A percentile compares a stretch with the other conserved stretches of the same genome.
Conservation (phyloP, 2,329 filamentous ascomycete species). For the Blastomyces percursus region DNA sequence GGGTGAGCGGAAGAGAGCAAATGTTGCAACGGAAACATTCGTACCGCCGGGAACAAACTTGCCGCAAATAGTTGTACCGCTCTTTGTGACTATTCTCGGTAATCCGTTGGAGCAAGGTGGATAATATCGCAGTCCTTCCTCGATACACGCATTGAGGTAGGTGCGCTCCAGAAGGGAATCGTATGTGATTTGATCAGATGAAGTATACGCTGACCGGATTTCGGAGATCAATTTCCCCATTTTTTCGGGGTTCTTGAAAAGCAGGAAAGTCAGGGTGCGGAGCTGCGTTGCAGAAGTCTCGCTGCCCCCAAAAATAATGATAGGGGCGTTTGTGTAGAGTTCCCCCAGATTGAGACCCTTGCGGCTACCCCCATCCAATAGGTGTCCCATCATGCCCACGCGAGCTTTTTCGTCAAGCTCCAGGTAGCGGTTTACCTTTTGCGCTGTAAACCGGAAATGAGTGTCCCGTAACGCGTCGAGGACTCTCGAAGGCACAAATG, state of each 20-base stretch:
- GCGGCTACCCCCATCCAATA: conserved; percentile 5
- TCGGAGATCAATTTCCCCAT: conserved; percentile 18
- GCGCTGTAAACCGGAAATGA: conserved; percentile 4
- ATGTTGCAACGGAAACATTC: conserved; percentile 19
- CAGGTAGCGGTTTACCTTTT: conserved; percentile 7
- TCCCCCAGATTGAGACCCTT: conserved; percentile 3
- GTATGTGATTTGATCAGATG: conserved; percentile 16
- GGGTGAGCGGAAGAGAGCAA: conserved; percentile 22
- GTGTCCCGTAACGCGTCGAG: conserved; percentile 1
- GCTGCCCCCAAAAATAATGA: conserved; percentile 18
- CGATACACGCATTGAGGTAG: conserved; percentile 21
- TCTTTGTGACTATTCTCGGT: conserved; percentile 22
- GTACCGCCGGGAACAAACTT: conserved; percentile 19
- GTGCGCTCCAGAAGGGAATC: conserved; percentile 12
- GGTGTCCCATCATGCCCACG: neutral
- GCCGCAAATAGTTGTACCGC: conserved; percentile 20
- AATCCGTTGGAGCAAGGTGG: conserved; percentile 23
- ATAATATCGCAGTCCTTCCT: conserved; percentile 21
- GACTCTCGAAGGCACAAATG: conserved; percentile 1
- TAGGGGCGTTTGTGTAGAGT: conserved; percentile 9
- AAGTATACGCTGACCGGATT: conserved; percentile 18
- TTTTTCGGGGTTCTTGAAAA: conserved; percentile 16
- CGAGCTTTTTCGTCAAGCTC: neutral
- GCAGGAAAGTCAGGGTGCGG: conserved; percentile 17
- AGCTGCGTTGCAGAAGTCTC: conserved; percentile 19